These are phyloP conservation scores for Torulaspora microellipsoides DNA, from an alignment of 805 yeast species.

Conservation along the genomic window DNA sequence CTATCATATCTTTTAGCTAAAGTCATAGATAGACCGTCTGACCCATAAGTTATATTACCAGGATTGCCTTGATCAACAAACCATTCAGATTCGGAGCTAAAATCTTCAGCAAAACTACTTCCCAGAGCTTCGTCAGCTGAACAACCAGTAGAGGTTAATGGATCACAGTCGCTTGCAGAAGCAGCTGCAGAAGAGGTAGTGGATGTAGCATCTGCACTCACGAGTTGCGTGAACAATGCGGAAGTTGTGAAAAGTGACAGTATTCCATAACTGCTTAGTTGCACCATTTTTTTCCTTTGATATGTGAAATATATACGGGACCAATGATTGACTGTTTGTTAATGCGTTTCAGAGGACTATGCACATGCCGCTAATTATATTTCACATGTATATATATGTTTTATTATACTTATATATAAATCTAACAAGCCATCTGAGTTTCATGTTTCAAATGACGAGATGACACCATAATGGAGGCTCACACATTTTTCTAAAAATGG, in stretches of 20 bases:
- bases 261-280: neutral
- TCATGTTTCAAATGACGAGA: too few species aligned
- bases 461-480: too few species aligned
- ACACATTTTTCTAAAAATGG: neutral
- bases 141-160: slow-evolving; percentile 38
- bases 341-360: too few species aligned
- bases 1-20: slow-evolving; percentile 63
- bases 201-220: slow-evolving; percentile 1
- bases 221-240: neutral
- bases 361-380: too few species aligned
- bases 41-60: slow-evolving; percentile 43
- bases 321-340: too few species aligned
- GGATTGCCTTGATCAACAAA: slow-evolving; percentile 41
- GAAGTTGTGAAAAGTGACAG: slow-evolving; percentile 1
- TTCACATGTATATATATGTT: too few species aligned
- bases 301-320: too few species aligned
- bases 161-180: slow-evolving; percentile 39
- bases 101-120: slow-evolving; percentile 47
- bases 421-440: too few species aligned
- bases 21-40: slow-evolving; percentile 60
- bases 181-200: slow-evolving; percentile 5
- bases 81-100: slow-evolving; percentile 42
- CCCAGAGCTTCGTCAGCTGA: slow-evolving; percentile 60
- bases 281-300: slow-evolving; percentile 1
- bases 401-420: too few species aligned